phyloP scores from a whole-genome alignment of 495 filamentous ascomycete genomes.

The Aspergillus kassunensis region DNA sequence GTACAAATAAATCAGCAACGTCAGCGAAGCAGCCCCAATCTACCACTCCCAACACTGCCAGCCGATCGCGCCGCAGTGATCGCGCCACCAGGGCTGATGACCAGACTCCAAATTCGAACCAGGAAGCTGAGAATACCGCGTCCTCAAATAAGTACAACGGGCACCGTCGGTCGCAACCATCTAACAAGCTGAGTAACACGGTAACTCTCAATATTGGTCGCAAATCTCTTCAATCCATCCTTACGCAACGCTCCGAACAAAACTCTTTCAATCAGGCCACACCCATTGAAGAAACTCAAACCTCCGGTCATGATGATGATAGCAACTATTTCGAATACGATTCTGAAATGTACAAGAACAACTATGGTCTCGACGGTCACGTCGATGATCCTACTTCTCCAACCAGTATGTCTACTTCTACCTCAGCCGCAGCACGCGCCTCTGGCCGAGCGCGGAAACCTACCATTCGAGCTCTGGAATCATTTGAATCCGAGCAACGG shows the following conservation, averaged over 20 bases:
- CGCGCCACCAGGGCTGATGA: constrained; percentile 4
- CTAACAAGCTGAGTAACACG: constrained; percentile 12
- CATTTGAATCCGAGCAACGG: constrained; percentile 26
- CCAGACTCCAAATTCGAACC: not conserved
- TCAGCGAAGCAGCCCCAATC: constrained; percentile 3
- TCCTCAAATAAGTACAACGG: not conserved
- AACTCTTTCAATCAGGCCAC: constrained; percentile 1
- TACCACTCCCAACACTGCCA: constrained; percentile 6
- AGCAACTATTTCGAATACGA: constrained; percentile 20
- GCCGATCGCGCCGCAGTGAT: constrained; percentile 14
- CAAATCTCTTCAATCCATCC: constrained; percentile 15
- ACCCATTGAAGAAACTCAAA: constrained; percentile 10
- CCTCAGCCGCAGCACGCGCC: constrained; percentile 20
- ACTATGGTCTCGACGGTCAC: constrained; percentile 26
- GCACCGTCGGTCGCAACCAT: not conserved
- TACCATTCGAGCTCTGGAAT: constrained; percentile 37
- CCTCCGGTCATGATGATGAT: constrained; percentile 11
- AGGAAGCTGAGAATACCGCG: not conserved
- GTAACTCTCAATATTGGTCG: constrained; percentile 18
- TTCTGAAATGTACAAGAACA: constrained; percentile 22
- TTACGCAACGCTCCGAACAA: constrained; percentile 2
- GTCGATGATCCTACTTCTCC: constrained; percentile 25
- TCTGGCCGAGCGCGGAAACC: constrained; percentile 39
- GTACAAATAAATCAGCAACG: constrained; percentile 1
- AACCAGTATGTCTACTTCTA: constrained; percentile 28